Percentiles rank a stretch among this genome's conserved stretches.
Evolutionary conservation across 148 eudicot genomes (phyloP).

Genomic region (Selenicereus undatus): DNA sequence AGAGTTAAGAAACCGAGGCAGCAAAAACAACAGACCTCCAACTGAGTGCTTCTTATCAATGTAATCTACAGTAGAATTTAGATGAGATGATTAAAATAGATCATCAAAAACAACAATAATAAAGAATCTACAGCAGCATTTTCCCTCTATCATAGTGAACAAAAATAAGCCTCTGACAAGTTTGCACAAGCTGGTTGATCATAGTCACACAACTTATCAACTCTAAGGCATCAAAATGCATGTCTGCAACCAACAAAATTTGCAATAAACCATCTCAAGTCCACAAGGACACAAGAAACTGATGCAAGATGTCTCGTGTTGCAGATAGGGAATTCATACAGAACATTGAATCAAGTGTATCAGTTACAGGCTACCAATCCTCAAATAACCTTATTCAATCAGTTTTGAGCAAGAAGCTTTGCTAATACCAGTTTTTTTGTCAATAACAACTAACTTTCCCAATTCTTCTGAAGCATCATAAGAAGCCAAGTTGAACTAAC

Average conservation of each 20-base stretch:
- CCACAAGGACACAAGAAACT: background rate
- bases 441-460: no score
- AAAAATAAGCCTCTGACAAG: background rate
- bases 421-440: background rate
- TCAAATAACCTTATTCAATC: background rate
- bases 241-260: background rate
- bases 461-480: no score
- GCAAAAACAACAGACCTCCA: constrained; percentile 84
- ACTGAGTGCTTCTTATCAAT: constrained; percentile 65
- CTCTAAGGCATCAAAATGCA: background rate
- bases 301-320: background rate
- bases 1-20: constrained; percentile 61
- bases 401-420: background rate
- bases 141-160: background rate
- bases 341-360: background rate
- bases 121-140: background rate
- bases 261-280: background rate
- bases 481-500: no score
- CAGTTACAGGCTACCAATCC: background rate
- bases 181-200: background rate
- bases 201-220: constrained; percentile 4
- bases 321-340: background rate
- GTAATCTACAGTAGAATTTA: constrained; percentile 47
- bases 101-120: no score
- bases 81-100: no score